phyloP scores from a whole-genome alignment of 2,329 filamentous ascomycete genomes.

The Cadophora sp. region DNA sequence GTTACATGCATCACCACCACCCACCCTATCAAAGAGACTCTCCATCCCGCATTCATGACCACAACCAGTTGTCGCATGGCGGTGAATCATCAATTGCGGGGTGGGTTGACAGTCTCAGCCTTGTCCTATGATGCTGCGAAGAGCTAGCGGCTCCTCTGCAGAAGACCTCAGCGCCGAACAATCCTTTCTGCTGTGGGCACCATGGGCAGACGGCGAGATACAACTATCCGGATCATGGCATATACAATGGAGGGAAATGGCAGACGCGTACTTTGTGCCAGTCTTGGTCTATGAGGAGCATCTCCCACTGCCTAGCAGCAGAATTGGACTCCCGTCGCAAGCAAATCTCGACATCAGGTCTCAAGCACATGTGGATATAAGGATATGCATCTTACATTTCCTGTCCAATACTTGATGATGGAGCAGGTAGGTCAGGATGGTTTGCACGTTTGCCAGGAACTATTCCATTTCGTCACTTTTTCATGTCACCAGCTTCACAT shows the following conservation, averaged over 20 bases:
- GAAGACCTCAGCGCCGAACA: background rate
- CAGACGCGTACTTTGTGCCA: background rate
- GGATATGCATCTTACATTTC: background rate
- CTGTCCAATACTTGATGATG: background rate
- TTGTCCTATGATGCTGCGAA: slow-evolving; percentile 5
- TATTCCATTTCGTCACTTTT: background rate
- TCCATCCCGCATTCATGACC: background rate
- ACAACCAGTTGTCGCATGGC: background rate
- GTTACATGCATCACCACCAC: background rate
- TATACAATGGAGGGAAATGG: background rate
- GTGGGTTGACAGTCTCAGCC: slow-evolving; percentile 24
- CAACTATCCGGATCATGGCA: background rate
- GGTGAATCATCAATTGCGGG: slow-evolving; percentile 23
- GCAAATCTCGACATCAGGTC: background rate
- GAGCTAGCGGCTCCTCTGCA: background rate
- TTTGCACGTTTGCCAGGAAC: background rate
- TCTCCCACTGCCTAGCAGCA: background rate
- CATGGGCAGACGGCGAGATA: background rate
- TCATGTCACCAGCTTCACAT: background rate
- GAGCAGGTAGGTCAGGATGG: background rate
- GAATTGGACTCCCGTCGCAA: background rate
- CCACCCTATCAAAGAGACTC: background rate
- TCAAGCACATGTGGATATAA: background rate
- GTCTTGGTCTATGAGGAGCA: background rate
- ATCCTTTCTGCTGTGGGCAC: background rate